Base-by-base conservation (phyloP, 108 stramenopile genomes). In the Nannochloropsis gaditana region DNA sequence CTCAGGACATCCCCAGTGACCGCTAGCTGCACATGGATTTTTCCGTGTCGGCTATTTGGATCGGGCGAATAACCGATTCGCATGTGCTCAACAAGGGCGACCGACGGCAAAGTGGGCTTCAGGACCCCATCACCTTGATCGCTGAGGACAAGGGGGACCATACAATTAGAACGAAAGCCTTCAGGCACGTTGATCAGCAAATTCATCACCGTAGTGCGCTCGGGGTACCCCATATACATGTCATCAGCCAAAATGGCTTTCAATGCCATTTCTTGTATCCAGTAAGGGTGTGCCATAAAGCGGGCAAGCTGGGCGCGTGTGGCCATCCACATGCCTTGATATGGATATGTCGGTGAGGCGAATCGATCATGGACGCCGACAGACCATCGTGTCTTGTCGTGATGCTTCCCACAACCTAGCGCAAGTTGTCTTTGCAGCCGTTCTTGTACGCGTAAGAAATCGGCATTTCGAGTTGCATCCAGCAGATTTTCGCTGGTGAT, bases 301-400 rank as follows among this genome's bases (percentile, higher is more conserved):
- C 19, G n/a, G 59, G 6, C 59, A 15, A 73, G n/a, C 59, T 73
- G 59, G n/a, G 59, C 59, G 15, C 59, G 59, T 3, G 59, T n/a
- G n/a, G 59, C 59, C 2, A 73, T 73, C 59, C 59, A 73, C 59
- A 73, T 73, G 59, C 59, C 59, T 73, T 73, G 59, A 73, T 5
- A 73, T 73, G 59, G 59, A 6, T 73, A 3, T 15, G 19, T 3
- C 19, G 59, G 59, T n/a, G 59, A 3, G n/a, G n/a, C 15, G 8
- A n/a, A 73, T n/a, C n/a, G 4, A 5, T 73, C 5, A n/a, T 73
- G 59, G 4, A 73, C 59, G 15, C 59, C n/a, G 59, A 15, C 15
- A n/a, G 59, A n/a, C 59, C 59, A 73, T n/a, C 19, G 59, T n/a
- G 59, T 73, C 59, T n/a, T n/a, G n/a, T 73, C 59, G 59, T n/a